phyloP scores from a whole-genome alignment of 129 eudicot species.

The Cynara cardunculus region DNA sequence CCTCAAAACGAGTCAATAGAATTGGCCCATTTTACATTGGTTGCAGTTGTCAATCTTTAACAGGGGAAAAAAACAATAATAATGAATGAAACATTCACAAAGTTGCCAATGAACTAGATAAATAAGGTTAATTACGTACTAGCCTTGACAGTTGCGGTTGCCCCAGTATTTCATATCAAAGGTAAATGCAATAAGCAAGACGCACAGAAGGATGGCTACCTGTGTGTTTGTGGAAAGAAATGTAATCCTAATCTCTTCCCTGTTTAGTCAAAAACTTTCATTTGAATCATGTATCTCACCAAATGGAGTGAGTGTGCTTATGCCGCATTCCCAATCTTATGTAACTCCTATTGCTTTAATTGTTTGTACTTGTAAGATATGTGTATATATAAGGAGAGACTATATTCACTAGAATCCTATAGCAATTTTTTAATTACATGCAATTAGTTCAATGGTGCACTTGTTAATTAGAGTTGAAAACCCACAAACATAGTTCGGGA shows the following conservation, averaged over 20 bases:
- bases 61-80: background rate
- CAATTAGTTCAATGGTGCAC: background rate
- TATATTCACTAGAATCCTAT: background rate
- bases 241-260: background rate
- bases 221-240: background rate
- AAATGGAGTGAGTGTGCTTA: background rate
- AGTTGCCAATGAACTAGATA: background rate
- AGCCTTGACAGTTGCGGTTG: background rate
- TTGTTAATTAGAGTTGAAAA: too few relatives aligned
- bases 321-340: background rate
- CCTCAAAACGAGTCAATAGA: background rate
- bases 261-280: conserved; percentile 1
- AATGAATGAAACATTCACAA: background rate
- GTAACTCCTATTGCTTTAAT: background rate
- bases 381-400: background rate
- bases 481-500: background rate
- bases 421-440: background rate
- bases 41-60: background rate
- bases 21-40: background rate
- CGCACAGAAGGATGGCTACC: background rate
- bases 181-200: background rate
- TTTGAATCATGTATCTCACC: background rate
- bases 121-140: background rate
- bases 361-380: background rate
- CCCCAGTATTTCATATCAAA: background rate